Evolutionary conservation across 306 rosid genomes (phyloP).

Genomic region (Morella rubra): DNA sequence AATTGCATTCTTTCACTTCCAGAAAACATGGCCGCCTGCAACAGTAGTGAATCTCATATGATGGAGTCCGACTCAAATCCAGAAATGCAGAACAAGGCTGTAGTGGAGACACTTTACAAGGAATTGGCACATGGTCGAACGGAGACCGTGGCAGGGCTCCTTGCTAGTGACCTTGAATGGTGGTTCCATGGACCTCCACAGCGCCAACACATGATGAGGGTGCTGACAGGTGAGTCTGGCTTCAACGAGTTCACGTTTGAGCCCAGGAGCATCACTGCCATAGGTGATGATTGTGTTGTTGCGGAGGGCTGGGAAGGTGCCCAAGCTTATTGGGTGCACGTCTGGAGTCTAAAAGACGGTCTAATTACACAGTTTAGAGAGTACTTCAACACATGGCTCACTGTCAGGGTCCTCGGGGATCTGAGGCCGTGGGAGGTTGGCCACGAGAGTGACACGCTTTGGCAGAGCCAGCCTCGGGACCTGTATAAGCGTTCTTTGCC

Average conservation of each 20-base stretch:
- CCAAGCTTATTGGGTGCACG: conserved; percentile 84
- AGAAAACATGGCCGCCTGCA: background rate
- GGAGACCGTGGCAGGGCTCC: conserved; percentile 40
- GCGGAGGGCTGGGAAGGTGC: conserved; percentile 92
- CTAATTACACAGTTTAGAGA: conserved; percentile 71
- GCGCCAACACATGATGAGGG: conserved; percentile 89
- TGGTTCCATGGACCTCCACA: conserved; percentile 98
- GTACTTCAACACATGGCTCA: conserved; percentile 92
- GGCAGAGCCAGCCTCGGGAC: conserved; percentile 91
- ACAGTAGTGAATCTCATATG: background rate
- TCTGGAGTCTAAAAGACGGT: conserved; percentile 75
- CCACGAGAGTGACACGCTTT: conserved; percentile 45
- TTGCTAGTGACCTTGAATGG: conserved; percentile 78
- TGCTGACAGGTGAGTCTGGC: conserved; percentile 67
- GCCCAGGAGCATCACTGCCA: conserved; percentile 58
- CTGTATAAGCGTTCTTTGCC: conserved; percentile 66
- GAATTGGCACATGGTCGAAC: conserved; percentile 48
- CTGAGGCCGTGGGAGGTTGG: conserved; percentile 55
- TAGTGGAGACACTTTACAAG: conserved; percentile 59
- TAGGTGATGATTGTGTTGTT: conserved; percentile 54
- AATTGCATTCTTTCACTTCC: background rate
- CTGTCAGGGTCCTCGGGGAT: conserved; percentile 72
- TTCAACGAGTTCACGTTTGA: conserved; percentile 61
- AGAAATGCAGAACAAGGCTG: conserved; percentile 48
- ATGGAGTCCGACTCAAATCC: background rate